Base-by-base conservation (phyloP, 768 basidiomycete species). In the Mycena latifolia region DNA sequence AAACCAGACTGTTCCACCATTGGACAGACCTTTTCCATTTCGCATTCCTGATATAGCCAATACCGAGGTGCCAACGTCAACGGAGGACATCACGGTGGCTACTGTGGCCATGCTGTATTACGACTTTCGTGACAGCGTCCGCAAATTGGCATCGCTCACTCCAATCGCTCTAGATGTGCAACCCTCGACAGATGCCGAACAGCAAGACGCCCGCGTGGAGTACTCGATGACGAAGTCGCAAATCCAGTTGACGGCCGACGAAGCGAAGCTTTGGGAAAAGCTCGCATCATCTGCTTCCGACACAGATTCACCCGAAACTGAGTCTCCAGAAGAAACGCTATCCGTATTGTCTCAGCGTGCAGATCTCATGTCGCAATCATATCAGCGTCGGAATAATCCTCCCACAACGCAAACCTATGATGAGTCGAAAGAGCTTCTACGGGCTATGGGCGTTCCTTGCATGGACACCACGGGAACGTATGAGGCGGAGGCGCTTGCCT, bases 401-500 rank as follows among this genome's bases (percentile, higher is more conserved):
- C 93, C 95, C 0, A 89, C 89, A 0, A 54, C 77, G 14, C 78
- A 81, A 29, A 94, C 92, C 3, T 96, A 94, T 71, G 78, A 81
- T 0, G 89, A 96, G 73, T 86, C 88, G 67, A 89, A 85, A 73
- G 85, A 87, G 55, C 86, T 96, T 25, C 71, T 97, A 10, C 71
- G 75, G 25, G 89, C 92, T 0, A 92, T 96, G 91, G 95, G 95
- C n/a, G 83, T 96, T 3, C 90, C 91, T 0, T 92, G 89, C 71
- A 75, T 96, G 31, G 87, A 92, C 20, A 80, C 90, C 11, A 80
- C 81, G 0, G 90, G 89, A 0, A 86, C 90, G 0, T 89, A 85
- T 61, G 96, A 98, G 75, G 96, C 92, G 1, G 96, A 98, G 77
- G 94, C 92, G 0, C 78, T 97, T 35, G 95, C 95, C 0, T 87